Evolutionary conservation across 306 rosid genomes (phyloP), one percentile per base, ranked within the genome.

Genomic region (Macrotyloma uniflorum): DNA sequence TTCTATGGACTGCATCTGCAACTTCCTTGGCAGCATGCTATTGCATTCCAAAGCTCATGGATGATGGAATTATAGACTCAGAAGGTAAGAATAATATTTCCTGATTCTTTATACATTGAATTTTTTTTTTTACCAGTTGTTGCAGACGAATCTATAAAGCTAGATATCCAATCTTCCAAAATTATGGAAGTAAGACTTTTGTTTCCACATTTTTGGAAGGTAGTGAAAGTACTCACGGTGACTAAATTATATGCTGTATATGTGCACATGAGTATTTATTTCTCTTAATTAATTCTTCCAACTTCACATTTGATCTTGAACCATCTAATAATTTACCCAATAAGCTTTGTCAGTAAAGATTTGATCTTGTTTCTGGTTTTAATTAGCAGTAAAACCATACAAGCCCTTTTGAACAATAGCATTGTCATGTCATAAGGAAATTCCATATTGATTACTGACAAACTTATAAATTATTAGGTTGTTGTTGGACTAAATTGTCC

Each of bases 31-130:
- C 71, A 0, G 4, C 2, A 0, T 32, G 1, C 30, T 0, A 55
- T 4, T 82, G 62, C 75, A 63, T 81, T 43, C 89, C 83, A 1
- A 83, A 13, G 38, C 55, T 88, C 0, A 67, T 85, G 51, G 47
- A 70, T 28, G 79, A 85, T 50, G 89, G 86, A 19, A 51, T 81
- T 32, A 73, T 88, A 3, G 50, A 83, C 33, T 24, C 40, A 13
- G 40, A 78, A 46, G 89, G 91, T 79, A 49, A 81, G 71, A 51
- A 53, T 10, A 15, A 22, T 74, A 19, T 26, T 6, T 28, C 13
- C 12, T 73, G 5, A 65, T n/a, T 63, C n/a, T 18, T 4, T 2
- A 19, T 38, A 5, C 20, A 59, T 19, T 49, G 0, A 26, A n/a
- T n/a, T n/a, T 2, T 3, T 4, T 8, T 4, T 26, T 54, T 54